phyloP scores from a whole-genome alignment of 2,329 filamentous ascomycete genomes.

The Macrophomina phaseolina region DNA sequence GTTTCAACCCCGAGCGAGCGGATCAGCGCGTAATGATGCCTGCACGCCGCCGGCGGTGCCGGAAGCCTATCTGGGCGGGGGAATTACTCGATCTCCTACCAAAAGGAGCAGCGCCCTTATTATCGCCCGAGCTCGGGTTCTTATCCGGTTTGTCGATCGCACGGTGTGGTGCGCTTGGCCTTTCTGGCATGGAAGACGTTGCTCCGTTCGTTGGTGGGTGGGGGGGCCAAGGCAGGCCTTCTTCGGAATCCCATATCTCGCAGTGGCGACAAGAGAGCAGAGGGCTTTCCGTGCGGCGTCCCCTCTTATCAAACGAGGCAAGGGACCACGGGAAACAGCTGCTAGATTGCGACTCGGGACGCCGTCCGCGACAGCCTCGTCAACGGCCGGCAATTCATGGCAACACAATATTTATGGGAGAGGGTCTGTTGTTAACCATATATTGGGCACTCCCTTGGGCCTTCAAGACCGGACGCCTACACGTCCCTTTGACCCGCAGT shows the following conservation, averaged over 20 bases:
- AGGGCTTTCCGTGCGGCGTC: background rate
- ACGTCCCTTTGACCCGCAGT: slow-evolving; percentile 6
- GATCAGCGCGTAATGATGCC: background rate
- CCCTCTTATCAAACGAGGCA: slow-evolving; percentile 24
- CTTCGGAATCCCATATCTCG: background rate
- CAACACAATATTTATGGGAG: background rate
- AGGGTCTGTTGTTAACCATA: background rate
- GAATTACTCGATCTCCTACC: background rate
- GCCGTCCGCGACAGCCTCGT: background rate
- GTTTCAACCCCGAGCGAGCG: slow-evolving; percentile 3
- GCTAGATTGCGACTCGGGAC: slow-evolving; percentile 1
- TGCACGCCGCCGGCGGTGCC: background rate
- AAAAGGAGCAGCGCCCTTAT: background rate
- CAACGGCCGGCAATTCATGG: background rate
- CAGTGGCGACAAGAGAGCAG: background rate
- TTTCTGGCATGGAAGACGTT: background rate
- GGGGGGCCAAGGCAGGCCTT: background rate
- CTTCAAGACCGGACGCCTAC: background rate
- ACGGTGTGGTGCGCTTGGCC: background rate
- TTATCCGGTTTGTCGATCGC: slow-evolving; percentile 7
- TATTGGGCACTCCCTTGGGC: background rate
- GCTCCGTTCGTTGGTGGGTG: background rate
- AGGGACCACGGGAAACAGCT: background rate
- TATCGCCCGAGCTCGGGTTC: background rate
- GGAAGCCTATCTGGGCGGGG: slow-evolving; percentile 3